Evolutionary conservation across 106 monocot genomes (phyloP), one percentile per base, ranked within the genome.

Genomic region (Phalaenopsis equestris): DNA sequence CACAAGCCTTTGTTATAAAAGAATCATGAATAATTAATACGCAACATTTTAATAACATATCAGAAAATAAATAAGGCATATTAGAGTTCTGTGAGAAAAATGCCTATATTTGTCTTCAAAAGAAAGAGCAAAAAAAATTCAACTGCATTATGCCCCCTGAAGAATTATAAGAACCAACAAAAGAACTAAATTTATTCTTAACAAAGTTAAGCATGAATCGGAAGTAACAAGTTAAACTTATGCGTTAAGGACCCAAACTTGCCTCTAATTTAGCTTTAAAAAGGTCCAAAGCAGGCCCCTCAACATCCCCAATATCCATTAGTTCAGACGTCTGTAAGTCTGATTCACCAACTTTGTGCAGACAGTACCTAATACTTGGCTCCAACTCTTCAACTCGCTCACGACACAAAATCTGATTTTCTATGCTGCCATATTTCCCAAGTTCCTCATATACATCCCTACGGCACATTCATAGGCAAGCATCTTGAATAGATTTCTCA

Each of bases 341-440:
- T 81, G 92, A 90, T 83, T 93, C 84, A 37, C 98, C 94, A 70
- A 93, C 88, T 88, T 93, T 99, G 84, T 92, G 94, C 70, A 94
- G 85, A 79, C 98, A 99, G 78, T 92, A 99, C 77, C 89, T 88
- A 78, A 99, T 91, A 85, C 94, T 99, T 74, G 98, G 98, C 85
- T 99, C 94, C 68, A 99, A 78, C 58, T 99, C 98, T 81, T 99
- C 98, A 83, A 99, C 91, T n/a, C 98, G 87, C 79, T 94, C 94
- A 80, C 92, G 90, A 77, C 98, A 99, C 80, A 94, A 86, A 80
- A 94, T 82, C 84, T 99, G 98, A 87, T 99, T 99, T 74, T 99
- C 94, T 83, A 90, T 84, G 75, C 80, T 90, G 16, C 98, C 98
- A 87, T 93, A 94, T 82, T 99, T 94, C 77, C 98, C 92, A 37